These are phyloP conservation scores for Microbotryum violaceum DNA, from an alignment of 1,284 basidiomycete genomes.

Conservation along the genomic window DNA sequence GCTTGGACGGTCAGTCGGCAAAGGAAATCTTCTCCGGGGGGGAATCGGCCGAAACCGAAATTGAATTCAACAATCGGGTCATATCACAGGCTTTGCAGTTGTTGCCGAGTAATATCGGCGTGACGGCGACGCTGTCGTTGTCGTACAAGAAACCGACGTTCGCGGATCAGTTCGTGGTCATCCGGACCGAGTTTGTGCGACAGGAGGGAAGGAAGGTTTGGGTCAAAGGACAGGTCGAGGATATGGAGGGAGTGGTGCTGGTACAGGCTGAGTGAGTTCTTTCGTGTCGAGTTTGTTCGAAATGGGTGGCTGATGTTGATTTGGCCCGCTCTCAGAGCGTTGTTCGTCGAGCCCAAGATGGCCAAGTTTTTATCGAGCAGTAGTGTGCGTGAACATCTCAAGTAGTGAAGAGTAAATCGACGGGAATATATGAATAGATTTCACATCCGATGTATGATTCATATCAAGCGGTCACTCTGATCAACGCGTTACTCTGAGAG, in stretches of 20 bases:
- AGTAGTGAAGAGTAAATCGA: neutral
- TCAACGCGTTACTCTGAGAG: too few relatives aligned
- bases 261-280: conserved; percentile 65
- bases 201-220: conserved; percentile 65
- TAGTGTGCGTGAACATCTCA: conserved; percentile 24
- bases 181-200: conserved; percentile 58
- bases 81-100: conserved; percentile 62
- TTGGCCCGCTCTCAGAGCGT: conserved; percentile 46
- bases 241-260: conserved; percentile 65
- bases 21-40: too few relatives aligned
- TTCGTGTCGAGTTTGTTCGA: neutral
- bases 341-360: conserved; percentile 77
- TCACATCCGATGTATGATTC: too few relatives aligned
- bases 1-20: conserved; percentile 61
- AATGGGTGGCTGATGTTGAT: neutral
- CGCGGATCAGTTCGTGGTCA: conserved; percentile 57
- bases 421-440: too few relatives aligned
- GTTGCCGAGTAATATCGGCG: conserved; percentile 81
- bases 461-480: too few relatives aligned
- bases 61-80: too few relatives aligned
- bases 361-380: conserved; percentile 58
- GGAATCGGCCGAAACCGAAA: too few relatives aligned
- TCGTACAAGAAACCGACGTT: conserved; percentile 40
- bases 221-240: conserved; percentile 66
- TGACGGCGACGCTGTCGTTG: conserved; percentile 58